phyloP scores from a whole-genome alignment of 2,329 filamentous ascomycete species.

The Xylariales sp. region DNA sequence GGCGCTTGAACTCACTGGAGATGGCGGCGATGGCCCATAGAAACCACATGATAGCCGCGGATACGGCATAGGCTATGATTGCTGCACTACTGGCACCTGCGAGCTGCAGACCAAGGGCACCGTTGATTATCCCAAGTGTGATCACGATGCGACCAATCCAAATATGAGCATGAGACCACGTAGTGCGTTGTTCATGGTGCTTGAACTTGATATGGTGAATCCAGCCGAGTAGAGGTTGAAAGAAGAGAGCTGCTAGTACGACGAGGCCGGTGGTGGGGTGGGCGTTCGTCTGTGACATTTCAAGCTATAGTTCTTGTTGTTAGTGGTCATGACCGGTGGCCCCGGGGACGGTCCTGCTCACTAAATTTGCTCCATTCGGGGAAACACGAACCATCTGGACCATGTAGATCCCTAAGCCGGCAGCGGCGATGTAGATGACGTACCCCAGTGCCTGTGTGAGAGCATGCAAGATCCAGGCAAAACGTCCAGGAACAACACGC shows the following conservation, averaged over 20 bases:
- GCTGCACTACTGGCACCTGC: constrained; percentile 22
- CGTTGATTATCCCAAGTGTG: constrained; percentile 39
- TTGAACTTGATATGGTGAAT: constrained; percentile 39
- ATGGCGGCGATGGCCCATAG: constrained; percentile 33
- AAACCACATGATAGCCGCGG: constrained; percentile 32
- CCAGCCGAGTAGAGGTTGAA: constrained; percentile 38
- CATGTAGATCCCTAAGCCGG: constrained; percentile 38
- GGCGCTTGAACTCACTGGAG: constrained; percentile 21
- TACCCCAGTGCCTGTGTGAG: constrained; percentile 33
- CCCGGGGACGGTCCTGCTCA: constrained; percentile 18
- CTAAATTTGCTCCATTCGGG: constrained; percentile 24
- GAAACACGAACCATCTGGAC: constrained; percentile 28
- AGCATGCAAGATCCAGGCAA: constrained; percentile 35
- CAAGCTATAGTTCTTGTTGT: constrained; percentile 20
- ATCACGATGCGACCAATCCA: constrained; percentile 36
- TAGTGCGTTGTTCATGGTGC: constrained; percentile 29
- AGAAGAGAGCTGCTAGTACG: constrained; percentile 31
- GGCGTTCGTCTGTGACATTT: constrained; percentile 27
- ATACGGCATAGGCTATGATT: constrained; percentile 33
- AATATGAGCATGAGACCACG: constrained; percentile 39
- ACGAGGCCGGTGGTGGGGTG: constrained; percentile 45
- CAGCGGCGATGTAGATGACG: constrained; percentile 32
- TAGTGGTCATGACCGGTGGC: not conserved
- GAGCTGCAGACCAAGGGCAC: constrained; percentile 37
- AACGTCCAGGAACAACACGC: constrained; percentile 31